These are phyloP conservation scores for Pistacia integerrima DNA, from an alignment of 345 rosid genomes.

Conservation along the genomic window DNA sequence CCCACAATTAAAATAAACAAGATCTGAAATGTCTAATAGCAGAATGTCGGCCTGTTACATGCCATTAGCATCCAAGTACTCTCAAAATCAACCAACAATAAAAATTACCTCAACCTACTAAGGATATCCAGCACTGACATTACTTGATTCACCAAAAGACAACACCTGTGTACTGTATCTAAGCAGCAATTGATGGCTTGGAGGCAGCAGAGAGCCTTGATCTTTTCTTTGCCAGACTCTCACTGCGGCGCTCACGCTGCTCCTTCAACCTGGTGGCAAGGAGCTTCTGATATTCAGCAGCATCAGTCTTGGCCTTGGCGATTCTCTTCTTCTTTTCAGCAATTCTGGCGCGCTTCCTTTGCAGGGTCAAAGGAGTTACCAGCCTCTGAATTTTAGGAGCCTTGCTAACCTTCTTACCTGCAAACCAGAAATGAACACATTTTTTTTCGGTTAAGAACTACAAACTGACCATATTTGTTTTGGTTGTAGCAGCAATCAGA, in stretches of 20 bases:
- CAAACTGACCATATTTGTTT: conserved; percentile 26
- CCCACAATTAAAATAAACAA: not conserved
- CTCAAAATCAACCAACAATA: not conserved
- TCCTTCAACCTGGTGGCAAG: conserved; percentile 84
- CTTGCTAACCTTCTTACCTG: conserved; percentile 84
- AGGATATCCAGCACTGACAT: not conserved
- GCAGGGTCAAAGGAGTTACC: conserved; percentile 86
- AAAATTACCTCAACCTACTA: conserved; percentile 15
- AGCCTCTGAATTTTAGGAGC: conserved; percentile 93
- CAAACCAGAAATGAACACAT: not conserved
- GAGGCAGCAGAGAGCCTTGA: conserved; percentile 81
- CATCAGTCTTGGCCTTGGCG: conserved; percentile 86
- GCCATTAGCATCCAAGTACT: not conserved
- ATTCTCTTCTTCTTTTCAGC: conserved; percentile 86
- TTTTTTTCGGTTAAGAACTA: not conserved
- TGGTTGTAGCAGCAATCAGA: conserved; percentile 16
- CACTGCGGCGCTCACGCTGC: conserved; percentile 82
- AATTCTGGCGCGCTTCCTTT: conserved; percentile 79
- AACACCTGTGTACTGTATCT: conserved; percentile 20
- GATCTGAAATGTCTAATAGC: not conserved
- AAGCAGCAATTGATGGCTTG: conserved; percentile 66
- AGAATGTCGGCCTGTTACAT: not conserved
- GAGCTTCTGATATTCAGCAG: conserved; percentile 89
- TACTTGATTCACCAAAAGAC: conserved; percentile 2
- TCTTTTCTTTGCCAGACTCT: conserved; percentile 90